These are phyloP conservation scores for Fraxinus excelsior DNA, from an alignment of 257 asterid genomes.

Conservation along the genomic window DNA sequence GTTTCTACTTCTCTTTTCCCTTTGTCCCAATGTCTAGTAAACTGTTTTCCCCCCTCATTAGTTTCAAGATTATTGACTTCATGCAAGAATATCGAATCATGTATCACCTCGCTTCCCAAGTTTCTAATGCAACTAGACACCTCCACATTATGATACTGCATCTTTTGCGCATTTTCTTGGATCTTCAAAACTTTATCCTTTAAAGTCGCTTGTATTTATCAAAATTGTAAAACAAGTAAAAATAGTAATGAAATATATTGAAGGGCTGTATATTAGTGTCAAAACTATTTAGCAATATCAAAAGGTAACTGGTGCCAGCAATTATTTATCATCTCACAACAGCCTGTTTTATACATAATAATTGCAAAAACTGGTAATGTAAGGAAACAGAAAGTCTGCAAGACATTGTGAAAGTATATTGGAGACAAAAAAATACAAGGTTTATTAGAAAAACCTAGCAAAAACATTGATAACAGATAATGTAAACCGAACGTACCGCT, in stretches of 20 bases:
- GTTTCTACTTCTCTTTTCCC: background rate
- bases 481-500: constrained; percentile 54
- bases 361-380: background rate
- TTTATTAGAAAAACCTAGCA: background rate
- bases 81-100: background rate
- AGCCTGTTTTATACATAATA: background rate
- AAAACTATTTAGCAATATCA: background rate
- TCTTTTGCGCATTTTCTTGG: background rate
- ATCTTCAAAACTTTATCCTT: background rate
- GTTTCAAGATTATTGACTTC: background rate
- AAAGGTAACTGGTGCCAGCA: background rate
- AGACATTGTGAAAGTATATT: background rate
- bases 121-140: background rate
- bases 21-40: background rate
- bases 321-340: background rate
- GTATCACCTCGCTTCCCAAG: background rate
- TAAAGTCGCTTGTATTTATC: background rate
- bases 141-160: background rate
- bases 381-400: background rate
- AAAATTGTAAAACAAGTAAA: background rate
- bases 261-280: background rate
- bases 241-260: background rate
- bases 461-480: constrained; percentile 15
- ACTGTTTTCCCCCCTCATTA: background rate
- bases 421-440: background rate